Evolutionary conservation across 2,329 filamentous ascomycete genomes (phyloP).

Genomic region (Westerdykella sp.): DNA sequence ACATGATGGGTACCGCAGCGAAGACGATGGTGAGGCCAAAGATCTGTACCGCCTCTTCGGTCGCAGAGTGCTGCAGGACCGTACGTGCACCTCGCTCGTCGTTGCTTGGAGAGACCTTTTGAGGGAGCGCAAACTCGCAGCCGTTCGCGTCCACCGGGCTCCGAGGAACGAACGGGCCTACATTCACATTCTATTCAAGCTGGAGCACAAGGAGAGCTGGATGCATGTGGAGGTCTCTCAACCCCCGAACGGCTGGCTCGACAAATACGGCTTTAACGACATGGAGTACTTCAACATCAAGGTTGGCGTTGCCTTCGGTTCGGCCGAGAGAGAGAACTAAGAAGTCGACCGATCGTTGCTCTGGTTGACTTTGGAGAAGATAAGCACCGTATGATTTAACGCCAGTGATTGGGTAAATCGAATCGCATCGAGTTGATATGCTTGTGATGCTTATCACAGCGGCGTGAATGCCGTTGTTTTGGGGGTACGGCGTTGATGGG

Average conservation of each 20-base stretch:
- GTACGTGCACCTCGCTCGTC: constrained; percentile 19
- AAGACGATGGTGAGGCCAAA: constrained; percentile 26
- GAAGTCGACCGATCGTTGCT: too few species aligned
- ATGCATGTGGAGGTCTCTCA: constrained; percentile 12
- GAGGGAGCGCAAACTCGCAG: constrained; percentile 14
- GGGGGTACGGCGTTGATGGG: too few species aligned
- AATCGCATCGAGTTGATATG: too few species aligned
- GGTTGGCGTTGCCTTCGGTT: constrained; percentile 13
- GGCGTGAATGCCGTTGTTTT: too few species aligned
- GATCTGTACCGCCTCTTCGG: constrained; percentile 31
- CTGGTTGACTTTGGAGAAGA: too few species aligned
- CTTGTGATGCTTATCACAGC: too few species aligned
- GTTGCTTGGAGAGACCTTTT: constrained; percentile 18
- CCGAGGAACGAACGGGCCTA: constrained; percentile 11
- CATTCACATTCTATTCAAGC: constrained; percentile 23
- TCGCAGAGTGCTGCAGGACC: constrained; percentile 14
- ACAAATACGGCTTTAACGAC: constrained; percentile 13
- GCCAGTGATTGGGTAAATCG: too few species aligned
- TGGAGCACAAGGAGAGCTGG: constrained; percentile 15
- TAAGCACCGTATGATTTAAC: too few species aligned
- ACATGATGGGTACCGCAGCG: constrained; percentile 8
- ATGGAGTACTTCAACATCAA: constrained; percentile 28
- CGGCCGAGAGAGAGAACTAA: too few species aligned
- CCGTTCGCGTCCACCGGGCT: constrained; percentile 17
- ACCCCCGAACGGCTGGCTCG: constrained; percentile 14